Base-by-base conservation (phyloP, 371 early-diverging fungal species). In the Capniomyces stellatus region DNA sequence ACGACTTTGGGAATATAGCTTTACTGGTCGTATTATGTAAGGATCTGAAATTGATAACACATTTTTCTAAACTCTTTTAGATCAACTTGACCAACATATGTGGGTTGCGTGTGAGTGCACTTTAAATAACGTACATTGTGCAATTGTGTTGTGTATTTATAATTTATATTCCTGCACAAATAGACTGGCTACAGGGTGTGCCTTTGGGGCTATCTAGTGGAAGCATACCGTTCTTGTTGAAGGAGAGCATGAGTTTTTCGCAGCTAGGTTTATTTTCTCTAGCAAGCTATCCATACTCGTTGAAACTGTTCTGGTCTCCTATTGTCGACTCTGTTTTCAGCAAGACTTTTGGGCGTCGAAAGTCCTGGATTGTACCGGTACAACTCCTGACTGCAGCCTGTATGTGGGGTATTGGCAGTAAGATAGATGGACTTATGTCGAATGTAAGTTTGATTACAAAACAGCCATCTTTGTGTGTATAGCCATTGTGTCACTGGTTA, bases 361-460 rank as follows among this genome's bases (percentile, higher is more conserved):
- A 95, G 66, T 83, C 88, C 24, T 97, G 98, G 98, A 95, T 97
- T 51, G 78, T 94, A n/a, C 98, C 98, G 10, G 92, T 94, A 50
- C 94, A 95, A 60, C 73, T 87, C 10, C 55, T 87, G 42, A 78
- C 82, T 0, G 88, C 85, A 10, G 46, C 78, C 2, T 55, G 85
- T 56, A 83, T 93, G 54, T 69, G 81, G 57, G 75, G 79, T 66
- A 72, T 95, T 29, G 88, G 92, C 27, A 60, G 64, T 19, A 59
- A 75, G 39, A 82, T 92, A 50, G 92, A 92, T 46, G 66, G 52
- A 0, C 75, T 85, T 56, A 74, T 94, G 73, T 56, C 60, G 54
- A 46, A 71, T 13, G 48, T 48, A 48, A 48, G 4, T 4, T n/a
- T n/a, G n/a, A n/a, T n/a, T n/a, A n/a, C n/a, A n/a, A n/a, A n/a